These are phyloP conservation scores for Oxyria digyna DNA, from an alignment of 148 eudicot species.

Conservation along the genomic window DNA sequence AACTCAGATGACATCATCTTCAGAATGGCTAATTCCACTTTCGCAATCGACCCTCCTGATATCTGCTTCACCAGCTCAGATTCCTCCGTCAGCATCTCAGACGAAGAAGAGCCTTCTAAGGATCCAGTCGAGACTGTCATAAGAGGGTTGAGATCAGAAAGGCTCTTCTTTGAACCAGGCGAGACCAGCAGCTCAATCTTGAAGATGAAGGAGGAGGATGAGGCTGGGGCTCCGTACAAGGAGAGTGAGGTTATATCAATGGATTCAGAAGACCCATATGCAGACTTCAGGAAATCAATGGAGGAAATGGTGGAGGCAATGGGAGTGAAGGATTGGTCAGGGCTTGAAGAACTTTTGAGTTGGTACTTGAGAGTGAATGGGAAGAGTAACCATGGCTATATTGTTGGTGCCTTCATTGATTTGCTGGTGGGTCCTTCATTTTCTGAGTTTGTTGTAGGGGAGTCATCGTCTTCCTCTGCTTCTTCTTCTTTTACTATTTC, in stretches of 20 bases:
- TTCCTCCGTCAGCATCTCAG: neutral
- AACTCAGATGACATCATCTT: slow-evolving; percentile 12
- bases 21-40: slow-evolving; percentile 24
- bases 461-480: slow-evolving; percentile 8
- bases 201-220: neutral
- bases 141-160: slow-evolving; percentile 41
- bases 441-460: slow-evolving; percentile 14
- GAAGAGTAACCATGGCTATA: slow-evolving; percentile 45
- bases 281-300: slow-evolving; percentile 77
- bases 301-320: slow-evolving; percentile 71
- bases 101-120: slow-evolving; percentile 16
- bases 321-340: slow-evolving; percentile 55
- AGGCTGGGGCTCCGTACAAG: slow-evolving; percentile 15
- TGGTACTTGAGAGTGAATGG: slow-evolving; percentile 76
- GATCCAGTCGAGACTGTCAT: slow-evolving; percentile 38
- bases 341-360: slow-evolving; percentile 52
- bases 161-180: slow-evolving; percentile 57
- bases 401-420: slow-evolving; percentile 68
- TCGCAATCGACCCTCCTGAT: slow-evolving; percentile 17
- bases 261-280: slow-evolving; percentile 43
- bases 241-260: slow-evolving; percentile 39
- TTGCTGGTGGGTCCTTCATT: slow-evolving; percentile 18
- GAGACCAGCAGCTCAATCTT: slow-evolving; percentile 32
- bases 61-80: slow-evolving; percentile 29
- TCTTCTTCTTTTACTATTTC: neutral